A percentile compares a stretch with the other conserved stretches of the same genome.
phyloP scores from a whole-genome alignment of 345 rosid species.

The Tarenaya hassleriana region DNA sequence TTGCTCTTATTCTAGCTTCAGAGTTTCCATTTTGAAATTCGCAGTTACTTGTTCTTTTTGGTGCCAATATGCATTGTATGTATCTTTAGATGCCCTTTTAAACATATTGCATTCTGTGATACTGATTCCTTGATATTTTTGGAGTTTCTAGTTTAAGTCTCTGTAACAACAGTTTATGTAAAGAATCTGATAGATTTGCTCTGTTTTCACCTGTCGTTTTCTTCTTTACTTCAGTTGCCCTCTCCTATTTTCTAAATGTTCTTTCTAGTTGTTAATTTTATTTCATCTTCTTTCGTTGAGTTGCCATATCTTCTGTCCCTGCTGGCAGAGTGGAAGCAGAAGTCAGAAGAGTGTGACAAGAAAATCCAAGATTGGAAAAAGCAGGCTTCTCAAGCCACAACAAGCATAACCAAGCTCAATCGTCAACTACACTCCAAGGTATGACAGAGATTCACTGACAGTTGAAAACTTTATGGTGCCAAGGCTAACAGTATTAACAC shows the following conservation, averaged over 20 bases:
- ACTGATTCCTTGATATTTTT: conserved; percentile 17
- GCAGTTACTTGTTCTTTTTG: neutral
- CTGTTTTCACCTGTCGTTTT: conserved; percentile 12
- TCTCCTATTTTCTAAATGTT: conserved; percentile 12
- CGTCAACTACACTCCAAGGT: conserved; percentile 86
- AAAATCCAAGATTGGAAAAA: conserved; percentile 87
- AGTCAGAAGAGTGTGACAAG: conserved; percentile 84
- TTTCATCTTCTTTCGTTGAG: conserved; percentile 18
- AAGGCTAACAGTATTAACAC: conserved; percentile 15
- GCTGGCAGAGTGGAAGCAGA: conserved; percentile 69
- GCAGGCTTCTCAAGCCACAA: conserved; percentile 70
- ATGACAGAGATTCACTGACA: conserved; percentile 16
- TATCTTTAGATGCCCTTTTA: conserved; percentile 1
- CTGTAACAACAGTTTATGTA: conserved; percentile 6
- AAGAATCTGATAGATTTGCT: conserved; percentile 12
- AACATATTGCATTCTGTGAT: conserved; percentile 9
- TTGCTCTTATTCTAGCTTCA: neutral
- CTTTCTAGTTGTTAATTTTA: conserved; percentile 16
- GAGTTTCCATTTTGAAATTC: neutral
- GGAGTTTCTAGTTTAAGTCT: conserved; percentile 7
- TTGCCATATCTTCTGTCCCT: conserved; percentile 19
- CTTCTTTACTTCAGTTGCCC: conserved; percentile 10
- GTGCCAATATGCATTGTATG: neutral
- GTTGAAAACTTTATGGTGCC: conserved; percentile 7
- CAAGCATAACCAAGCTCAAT: conserved; percentile 67